Base-by-base conservation (phyloP, 768 basidiomycete species). In the Pleurotus tuoliensis region DNA sequence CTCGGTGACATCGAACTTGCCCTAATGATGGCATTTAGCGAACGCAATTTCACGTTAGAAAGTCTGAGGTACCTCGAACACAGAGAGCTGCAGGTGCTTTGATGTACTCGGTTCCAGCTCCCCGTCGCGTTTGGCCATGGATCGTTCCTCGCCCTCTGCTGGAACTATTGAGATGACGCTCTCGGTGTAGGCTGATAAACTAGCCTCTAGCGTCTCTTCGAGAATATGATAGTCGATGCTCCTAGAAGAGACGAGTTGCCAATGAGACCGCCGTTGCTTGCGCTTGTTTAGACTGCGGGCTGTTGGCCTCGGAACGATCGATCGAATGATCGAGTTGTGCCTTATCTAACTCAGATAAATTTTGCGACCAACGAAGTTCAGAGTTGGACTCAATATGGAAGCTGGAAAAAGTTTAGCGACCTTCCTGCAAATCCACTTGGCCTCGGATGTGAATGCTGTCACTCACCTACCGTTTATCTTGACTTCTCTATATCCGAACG, bases 1-100 rank as follows among this genome's bases (percentile, higher is more conserved):
- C 56, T 95, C 92, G 61, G 93, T 90, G 59, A 92, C 85, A 67
- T 94, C 90, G 71, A 96, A 94, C 73, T 93, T 92, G 58, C 88
- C 89, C 90, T 92, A 61, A 15, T 7, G 11, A 20, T 38, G 6
- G 4, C 30, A 30, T 27, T 20, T 5, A 34, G 48, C 18, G 2
- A 30, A 11, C 2, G 37, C 22, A 58, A 47, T 45, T 7, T 45
- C 24, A 49, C 30, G 37, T 38, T 39, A 59, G 20, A 5, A 37
- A 38, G 25, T 51, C 56, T 1, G 43, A 43, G 41, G 20, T 30
- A 84, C 85, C 75, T 83, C 81, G 67, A 86, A 87, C 18, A 79
- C 72, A 12, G 74, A 72, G 24, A 86, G 70, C 41, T 41, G 37
- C 51, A 53, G 20, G 9, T 53, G 51, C n/a, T 24, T 53, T 8